Conservation (phyloP, 1,284 basidiomycete genomes). For the Leccinum pallidistipes region DNA sequence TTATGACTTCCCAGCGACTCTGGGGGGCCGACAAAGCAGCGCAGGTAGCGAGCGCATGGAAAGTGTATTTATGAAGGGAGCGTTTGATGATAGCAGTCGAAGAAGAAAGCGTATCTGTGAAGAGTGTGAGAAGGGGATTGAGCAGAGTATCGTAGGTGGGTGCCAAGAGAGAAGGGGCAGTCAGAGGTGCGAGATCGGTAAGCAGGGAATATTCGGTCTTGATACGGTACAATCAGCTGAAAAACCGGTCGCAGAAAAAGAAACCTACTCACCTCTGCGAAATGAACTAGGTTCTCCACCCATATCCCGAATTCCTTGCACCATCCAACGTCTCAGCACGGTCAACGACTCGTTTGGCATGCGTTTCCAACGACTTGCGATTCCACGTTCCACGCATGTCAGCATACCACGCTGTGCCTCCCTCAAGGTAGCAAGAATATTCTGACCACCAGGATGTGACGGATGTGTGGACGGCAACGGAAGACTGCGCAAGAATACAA, state of each 20-base stretch:
- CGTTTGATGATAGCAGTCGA: conserved; percentile 73
- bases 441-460: conserved; percentile 68
- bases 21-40: conserved; percentile 55
- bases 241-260: neutral
- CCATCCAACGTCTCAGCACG: conserved; percentile 64
- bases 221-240: conserved; percentile 7
- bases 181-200: conserved; percentile 59
- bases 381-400: conserved; percentile 81
- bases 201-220: conserved; percentile 59
- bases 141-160: conserved; percentile 62
- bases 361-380: conserved; percentile 67
- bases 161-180: conserved; percentile 45
- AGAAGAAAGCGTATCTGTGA: conserved; percentile 60
- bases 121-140: conserved; percentile 59
- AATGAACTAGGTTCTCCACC: conserved; percentile 58
- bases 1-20: conserved; percentile 64
- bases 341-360: conserved; percentile 66
- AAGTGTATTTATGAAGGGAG: conserved; percentile 79
- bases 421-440: conserved; percentile 61
- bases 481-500: conserved; percentile 65
- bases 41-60: conserved; percentile 74
- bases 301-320: conserved; percentile 63
- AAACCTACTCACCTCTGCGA: conserved; percentile 55
- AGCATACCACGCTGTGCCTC: conserved; percentile 80
- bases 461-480: conserved; percentile 76